These are phyloP conservation scores for Rhizophlyctis rosea DNA, from an alignment of 192 early-diverging fungal species.

Conservation along the genomic window DNA sequence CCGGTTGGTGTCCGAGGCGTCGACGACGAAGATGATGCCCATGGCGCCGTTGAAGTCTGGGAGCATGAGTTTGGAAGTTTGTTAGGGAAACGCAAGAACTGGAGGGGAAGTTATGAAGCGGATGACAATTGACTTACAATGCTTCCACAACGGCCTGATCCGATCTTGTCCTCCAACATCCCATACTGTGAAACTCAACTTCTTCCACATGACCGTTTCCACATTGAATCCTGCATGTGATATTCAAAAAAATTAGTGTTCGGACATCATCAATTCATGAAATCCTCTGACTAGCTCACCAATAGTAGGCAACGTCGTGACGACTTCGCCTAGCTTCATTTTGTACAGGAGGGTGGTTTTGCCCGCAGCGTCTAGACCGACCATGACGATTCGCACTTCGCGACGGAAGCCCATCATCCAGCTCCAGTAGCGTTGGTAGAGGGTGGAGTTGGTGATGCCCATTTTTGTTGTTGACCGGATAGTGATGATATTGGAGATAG, in stretches of 20 bases:
- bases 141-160: constrained; percentile 96
- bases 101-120: neutral
- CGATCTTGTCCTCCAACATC: constrained; percentile 99
- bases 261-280: constrained; percentile 40
- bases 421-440: constrained; percentile 66
- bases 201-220: constrained; percentile 97
- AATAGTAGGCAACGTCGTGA: constrained; percentile 98
- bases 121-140: constrained; percentile 59
- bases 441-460: constrained; percentile 62
- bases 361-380: constrained; percentile 46
- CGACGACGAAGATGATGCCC: constrained; percentile 95
- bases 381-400: constrained; percentile 99
- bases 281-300: constrained; percentile 61
- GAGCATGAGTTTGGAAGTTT: neutral
- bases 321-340: constrained; percentile 97
- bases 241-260: too few species aligned
- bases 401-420: too few species aligned
- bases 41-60: constrained; percentile 95
- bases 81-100: neutral
- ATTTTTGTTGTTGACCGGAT: constrained; percentile 45
- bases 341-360: constrained; percentile 99
- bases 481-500: neutral
- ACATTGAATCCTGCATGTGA: constrained; percentile 88
- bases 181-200: constrained; percentile 97
- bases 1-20: constrained; percentile 94